These are phyloP conservation scores for Arachis hypogaea DNA, from an alignment of 306 rosid genomes.

Conservation along the genomic window DNA sequence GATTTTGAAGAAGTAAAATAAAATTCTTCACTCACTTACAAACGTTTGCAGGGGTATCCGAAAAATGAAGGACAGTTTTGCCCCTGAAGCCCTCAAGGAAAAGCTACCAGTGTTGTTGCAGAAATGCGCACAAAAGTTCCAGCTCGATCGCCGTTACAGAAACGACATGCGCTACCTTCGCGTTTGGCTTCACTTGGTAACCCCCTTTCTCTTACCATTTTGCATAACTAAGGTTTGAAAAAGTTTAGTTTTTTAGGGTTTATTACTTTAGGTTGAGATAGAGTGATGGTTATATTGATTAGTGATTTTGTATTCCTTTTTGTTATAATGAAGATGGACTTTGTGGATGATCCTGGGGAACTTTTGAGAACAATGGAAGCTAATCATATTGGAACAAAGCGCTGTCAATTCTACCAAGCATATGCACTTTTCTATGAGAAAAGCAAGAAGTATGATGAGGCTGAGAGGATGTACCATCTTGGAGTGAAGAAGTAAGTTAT, in stretches of 20 bases:
- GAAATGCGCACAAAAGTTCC: conserved; percentile 71
- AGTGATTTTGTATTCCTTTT: background rate
- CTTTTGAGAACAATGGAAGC: conserved; percentile 77
- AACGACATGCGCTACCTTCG: conserved; percentile 87
- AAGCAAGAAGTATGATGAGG: conserved; percentile 74
- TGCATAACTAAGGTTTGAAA: conserved; percentile 21
- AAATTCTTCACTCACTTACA: conserved; percentile 20
- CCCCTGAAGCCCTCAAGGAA: conserved; percentile 59
- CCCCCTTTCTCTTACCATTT: background rate
- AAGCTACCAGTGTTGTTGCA: conserved; percentile 76
- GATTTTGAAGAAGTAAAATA: background rate
- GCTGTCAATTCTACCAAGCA: conserved; percentile 81
- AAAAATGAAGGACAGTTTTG: conserved; percentile 68
- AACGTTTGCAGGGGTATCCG: conserved; percentile 69
- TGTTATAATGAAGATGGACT: conserved; percentile 76
- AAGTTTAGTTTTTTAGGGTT: conserved; percentile 3
- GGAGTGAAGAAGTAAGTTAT: conserved; percentile 66
- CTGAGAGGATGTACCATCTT: conserved; percentile 65
- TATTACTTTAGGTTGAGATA: conserved; percentile 12
- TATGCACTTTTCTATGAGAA: conserved; percentile 74
- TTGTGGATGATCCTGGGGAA: conserved; percentile 62
- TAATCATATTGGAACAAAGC: conserved; percentile 70
- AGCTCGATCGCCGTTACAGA: conserved; percentile 77
- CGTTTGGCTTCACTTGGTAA: conserved; percentile 95
- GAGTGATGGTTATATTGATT: conserved; percentile 9